phyloP scores from a whole-genome alignment of 1,284 basidiomycete genomes.

The Microbotryum silenes-acaulis region DNA sequence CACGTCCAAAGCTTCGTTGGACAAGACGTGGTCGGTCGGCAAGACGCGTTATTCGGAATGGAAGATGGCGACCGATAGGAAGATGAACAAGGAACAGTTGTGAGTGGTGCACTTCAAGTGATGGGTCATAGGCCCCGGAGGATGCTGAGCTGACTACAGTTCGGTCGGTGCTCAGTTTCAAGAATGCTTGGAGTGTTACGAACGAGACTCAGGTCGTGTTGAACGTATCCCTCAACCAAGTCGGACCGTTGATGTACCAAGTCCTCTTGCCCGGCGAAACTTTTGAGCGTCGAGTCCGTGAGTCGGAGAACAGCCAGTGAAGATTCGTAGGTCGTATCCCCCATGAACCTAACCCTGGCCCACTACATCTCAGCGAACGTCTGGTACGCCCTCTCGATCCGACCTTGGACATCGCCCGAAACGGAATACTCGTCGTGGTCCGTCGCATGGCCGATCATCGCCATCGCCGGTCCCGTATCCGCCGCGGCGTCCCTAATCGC shows the following conservation, averaged over 20 bases:
- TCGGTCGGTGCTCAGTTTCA: background rate
- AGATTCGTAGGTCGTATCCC: background rate
- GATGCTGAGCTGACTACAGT: background rate
- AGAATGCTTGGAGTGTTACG: conserved; percentile 13
- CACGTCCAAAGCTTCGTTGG: background rate
- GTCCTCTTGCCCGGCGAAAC: conserved; percentile 21
- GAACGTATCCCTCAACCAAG: conserved; percentile 28
- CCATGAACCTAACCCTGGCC: background rate
- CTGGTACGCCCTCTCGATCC: conserved; percentile 22
- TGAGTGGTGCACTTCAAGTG: background rate
- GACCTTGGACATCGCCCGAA: conserved; percentile 17
- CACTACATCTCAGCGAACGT: conserved; percentile 10
- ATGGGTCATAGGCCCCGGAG: background rate
- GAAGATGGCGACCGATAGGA: background rate
- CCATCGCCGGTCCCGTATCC: conserved; percentile 20
- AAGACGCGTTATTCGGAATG: background rate
- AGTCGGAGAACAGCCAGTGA: background rate
- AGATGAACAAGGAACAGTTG: background rate
- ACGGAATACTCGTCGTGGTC: conserved; percentile 22
- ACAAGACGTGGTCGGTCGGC: background rate
- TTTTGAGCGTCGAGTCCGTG: conserved; percentile 27
- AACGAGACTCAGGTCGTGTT: conserved; percentile 26
- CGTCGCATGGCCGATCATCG: conserved; percentile 28
- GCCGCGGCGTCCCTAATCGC: conserved; percentile 25
- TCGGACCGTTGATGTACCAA: conserved; percentile 25